Evolutionary conservation across 202 grass and related monocot species (phyloP), one percentile per base, ranked within the genome.

Genomic region (Musa balbisiana): DNA sequence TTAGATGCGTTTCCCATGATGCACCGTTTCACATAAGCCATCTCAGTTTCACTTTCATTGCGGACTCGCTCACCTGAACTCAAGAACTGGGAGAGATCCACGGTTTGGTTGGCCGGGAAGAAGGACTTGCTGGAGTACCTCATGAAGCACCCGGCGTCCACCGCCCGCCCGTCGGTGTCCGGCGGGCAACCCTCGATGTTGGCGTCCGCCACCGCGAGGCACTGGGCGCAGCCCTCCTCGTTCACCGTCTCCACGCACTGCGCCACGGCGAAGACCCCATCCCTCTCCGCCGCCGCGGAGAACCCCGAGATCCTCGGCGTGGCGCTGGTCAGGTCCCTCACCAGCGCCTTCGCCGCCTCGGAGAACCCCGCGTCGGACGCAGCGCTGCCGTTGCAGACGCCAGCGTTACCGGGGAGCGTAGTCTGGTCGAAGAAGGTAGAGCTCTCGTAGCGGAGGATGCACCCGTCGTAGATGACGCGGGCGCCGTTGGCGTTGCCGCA

Each of bases 81-180:
- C 73, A 89, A 69, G 76, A 87, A 87, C 74, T 63, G 4, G 19
- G 89, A 49, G 55, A 96, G 82, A 80, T 96, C 79, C 43, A 87
- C n/a, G 1, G 87, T 89, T 64, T 82, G 80, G 76, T 92, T 96
- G 33, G 78, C 66, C 3, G 78, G 72, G 78, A 96, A 96, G 87
- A 96, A 96, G 8, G 82, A 21, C 43, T 16, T 73, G 50, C 85
- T 55, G 64, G 89, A 96, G 83, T 87, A 92, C 76, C 85, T 85
- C 92, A 96, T 85, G 85, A 88, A 92, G 76, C 92, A 96, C 10
- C 88, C 92, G 8, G 84, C 92, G 17, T 89, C 92, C 20, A 96
- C 78, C 6, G 88, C 80, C 20, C 89, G 82, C 29, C 87, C 92
- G 56, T 92, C 73, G 12, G 87, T 78, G 29, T 85, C 79, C 21